These are phyloP conservation scores for Neurospora sp. DNA, from an alignment of 495 filamentous ascomycete species.

Conservation along the genomic window DNA sequence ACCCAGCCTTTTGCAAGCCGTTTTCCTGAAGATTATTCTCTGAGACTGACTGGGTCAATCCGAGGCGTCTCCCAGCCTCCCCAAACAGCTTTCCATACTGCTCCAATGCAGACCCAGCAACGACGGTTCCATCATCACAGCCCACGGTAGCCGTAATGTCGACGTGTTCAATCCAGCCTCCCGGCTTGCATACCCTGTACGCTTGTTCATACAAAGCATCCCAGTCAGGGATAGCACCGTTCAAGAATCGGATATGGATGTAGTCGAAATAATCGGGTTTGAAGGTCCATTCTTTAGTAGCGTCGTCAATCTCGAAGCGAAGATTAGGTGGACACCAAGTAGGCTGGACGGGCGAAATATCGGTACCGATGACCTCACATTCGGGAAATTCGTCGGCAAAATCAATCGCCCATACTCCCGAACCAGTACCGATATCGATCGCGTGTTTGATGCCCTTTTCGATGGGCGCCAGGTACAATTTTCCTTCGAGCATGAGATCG, in stretches of 20 bases:
- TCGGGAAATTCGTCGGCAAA: constrained; percentile 12
- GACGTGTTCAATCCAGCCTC: constrained; percentile 38
- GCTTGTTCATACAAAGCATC: constrained; percentile 32
- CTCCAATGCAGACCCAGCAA: constrained; percentile 19
- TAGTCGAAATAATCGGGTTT: constrained; percentile 42
- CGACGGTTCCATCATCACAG: background rate
- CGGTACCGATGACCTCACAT: constrained; percentile 34
- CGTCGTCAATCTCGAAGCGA: constrained; percentile 43
- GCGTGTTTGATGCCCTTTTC: background rate
- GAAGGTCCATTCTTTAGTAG: constrained; percentile 41
- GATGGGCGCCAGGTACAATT: background rate
- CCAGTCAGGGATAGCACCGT: constrained; percentile 41
- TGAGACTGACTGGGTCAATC: constrained; percentile 18
- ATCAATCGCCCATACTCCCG: constrained; percentile 20
- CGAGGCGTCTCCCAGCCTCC: constrained; percentile 15
- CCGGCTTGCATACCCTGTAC: constrained; percentile 36
- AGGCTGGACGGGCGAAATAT: constrained; percentile 46
- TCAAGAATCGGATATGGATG: constrained; percentile 43
- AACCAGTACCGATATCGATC: constrained; percentile 16
- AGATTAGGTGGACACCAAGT: constrained; percentile 45
- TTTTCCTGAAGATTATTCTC: constrained; percentile 12
- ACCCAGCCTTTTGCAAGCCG: constrained; percentile 24
- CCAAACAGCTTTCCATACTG: constrained; percentile 25
- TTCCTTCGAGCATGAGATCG: background rate
- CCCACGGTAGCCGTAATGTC: background rate